Evolutionary conservation across 1,284 basidiomycete species (phyloP), one percentile per base, ranked within the genome.

Genomic region (Bondarzewia mesenterica): DNA sequence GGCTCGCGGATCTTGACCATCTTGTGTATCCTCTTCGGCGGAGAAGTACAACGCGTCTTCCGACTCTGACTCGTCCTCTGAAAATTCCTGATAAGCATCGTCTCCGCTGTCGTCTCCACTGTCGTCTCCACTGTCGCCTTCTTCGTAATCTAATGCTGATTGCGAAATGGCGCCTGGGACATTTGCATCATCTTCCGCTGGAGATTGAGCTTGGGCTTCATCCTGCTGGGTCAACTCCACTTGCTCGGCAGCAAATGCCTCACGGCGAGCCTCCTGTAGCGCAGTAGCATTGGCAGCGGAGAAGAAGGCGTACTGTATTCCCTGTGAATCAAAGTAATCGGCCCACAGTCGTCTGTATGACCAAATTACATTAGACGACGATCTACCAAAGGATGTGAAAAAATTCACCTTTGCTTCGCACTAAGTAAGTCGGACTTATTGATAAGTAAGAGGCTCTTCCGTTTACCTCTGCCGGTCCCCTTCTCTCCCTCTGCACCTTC

Each of bases 381-480:
- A n/a, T 23, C 23, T 41, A 40, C 12, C 29, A 45, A 40, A 39
- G 29, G 42, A 36, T 39, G 6, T 39, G n/a, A 22, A 10, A 23
- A 38, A 27, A 58, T 73, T 52, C 56, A 88, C 86, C 95, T 80
- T 70, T 99, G 96, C 50, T 84, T 77, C 6, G 78, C 73, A 14
- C 92, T 96, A 54, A 99, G 69, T 44, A 99, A 68, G 71, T 99
- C 96, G 3, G 95, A 82, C 68, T 99, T 99, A 68, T 99, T 99
- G 65, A 99, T 90, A 48, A 99, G 75, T 37, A 99, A 67, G 58
- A 99, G 67, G 58, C 77, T 89, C 61, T 74, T 80, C 58, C 94
- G 74, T 61, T 75, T 75, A 8, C 85, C 85, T 57, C 74, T 80
- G 0, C 88, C 89, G 0, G 85, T 86, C 5, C 84, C 87, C 5